A percentile compares a stretch with the other conserved stretches of the same genome.
Conservation (phyloP, 139 green algal genomes). For the Chlorella sp. region DNA sequence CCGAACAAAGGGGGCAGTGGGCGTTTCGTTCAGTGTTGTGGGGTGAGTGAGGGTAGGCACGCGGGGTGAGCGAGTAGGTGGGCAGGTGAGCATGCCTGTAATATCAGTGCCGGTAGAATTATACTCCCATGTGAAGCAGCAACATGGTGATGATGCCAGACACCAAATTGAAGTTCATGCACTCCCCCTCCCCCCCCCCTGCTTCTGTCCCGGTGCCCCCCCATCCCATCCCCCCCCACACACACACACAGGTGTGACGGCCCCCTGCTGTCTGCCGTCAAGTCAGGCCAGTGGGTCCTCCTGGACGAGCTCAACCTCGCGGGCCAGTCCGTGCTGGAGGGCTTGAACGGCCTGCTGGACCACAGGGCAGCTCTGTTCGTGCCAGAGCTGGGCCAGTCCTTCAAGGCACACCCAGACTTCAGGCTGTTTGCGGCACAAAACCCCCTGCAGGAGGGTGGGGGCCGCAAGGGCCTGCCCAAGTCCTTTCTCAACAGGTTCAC, state of each 20-base stretch:
- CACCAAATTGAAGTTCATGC: no score
- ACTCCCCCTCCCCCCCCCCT: no score
- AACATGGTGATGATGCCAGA: no score
- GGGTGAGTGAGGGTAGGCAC: no score
- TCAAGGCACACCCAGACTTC: conserved; percentile 74
- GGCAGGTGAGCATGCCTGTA: no score
- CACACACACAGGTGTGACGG: conserved; percentile 74
- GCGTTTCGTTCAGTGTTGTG: no score
- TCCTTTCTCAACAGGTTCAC: conserved; percentile 98
- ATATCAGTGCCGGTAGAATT: no score
- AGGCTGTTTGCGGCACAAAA: conserved; percentile 91
- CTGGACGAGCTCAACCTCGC: conserved; percentile 99
- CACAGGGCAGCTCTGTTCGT: conserved; percentile 90
- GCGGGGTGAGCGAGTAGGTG: no score
- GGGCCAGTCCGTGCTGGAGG: conserved; percentile 87
- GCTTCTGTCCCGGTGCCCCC: no score
- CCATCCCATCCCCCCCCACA: no score
- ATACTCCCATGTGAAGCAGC: no score
- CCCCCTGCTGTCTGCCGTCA: conserved; percentile 86
- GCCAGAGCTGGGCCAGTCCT: conserved; percentile 79
- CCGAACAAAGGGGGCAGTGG: no score
- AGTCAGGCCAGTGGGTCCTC: conserved; percentile 88
- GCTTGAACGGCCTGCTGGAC: conserved; percentile 94
- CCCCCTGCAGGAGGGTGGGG: conserved; percentile 83
- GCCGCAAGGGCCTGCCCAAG: conserved; percentile 89